Percentiles rank a stretch among this genome's conserved stretches.
phyloP scores from a whole-genome alignment of 257 asterid genomes.

The Solanum peruvianum region DNA sequence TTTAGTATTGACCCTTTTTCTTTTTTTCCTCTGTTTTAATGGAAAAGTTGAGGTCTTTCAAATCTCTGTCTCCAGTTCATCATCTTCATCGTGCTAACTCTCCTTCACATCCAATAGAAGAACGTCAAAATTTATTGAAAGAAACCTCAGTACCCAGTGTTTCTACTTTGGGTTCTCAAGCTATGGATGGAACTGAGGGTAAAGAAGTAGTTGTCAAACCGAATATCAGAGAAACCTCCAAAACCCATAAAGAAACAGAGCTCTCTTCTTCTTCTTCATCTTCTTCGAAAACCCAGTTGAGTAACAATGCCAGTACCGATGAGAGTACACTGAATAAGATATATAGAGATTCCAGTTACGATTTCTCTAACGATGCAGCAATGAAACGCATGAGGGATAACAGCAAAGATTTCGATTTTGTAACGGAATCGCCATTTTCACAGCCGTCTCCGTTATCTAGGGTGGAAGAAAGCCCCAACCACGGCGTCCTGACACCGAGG shows the following conservation, averaged over 20 bases:
- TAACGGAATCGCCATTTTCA: constrained; percentile 26
- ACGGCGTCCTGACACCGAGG: constrained; percentile 24
- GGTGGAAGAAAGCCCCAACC: constrained; percentile 40
- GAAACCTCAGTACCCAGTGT: background rate
- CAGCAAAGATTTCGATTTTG: constrained; percentile 31
- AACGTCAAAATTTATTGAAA: constrained; percentile 12
- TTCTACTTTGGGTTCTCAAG: background rate
- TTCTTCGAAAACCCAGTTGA: background rate
- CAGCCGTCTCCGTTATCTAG: constrained; percentile 29
- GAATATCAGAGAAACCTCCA: background rate
- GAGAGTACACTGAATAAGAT: background rate
- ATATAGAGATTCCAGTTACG: constrained; percentile 38
- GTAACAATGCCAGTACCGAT: background rate
- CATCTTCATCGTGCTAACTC: background rate
- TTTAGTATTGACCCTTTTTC: background rate
- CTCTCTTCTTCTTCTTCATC: background rate
- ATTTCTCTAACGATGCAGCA: constrained; percentile 30
- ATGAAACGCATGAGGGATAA: constrained; percentile 7
- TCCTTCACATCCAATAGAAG: constrained; percentile 3
- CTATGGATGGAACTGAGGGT: background rate
- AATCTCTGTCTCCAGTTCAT: background rate
- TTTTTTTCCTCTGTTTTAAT: background rate
- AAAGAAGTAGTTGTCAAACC: constrained; percentile 10
- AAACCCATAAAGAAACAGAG: background rate
- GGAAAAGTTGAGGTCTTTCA: constrained; percentile 24